phyloP scores from a whole-genome alignment of 495 filamentous ascomycete species.

The Xylona heveae region DNA sequence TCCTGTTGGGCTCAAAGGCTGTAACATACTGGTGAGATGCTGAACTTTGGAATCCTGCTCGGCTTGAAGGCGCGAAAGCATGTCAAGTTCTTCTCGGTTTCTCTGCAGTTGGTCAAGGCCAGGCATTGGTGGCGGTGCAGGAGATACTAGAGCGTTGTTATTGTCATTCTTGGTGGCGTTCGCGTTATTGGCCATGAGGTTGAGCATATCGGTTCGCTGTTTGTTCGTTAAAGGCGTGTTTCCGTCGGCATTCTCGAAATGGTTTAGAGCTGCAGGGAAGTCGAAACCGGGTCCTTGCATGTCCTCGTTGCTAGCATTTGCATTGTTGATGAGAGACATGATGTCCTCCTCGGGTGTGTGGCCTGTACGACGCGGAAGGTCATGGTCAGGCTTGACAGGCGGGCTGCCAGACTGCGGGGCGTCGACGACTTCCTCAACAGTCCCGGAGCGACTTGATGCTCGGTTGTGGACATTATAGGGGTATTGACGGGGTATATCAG shows the following conservation, averaged over 20 bases:
- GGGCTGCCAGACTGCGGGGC: constrained; percentile 2
- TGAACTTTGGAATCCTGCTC: constrained; percentile 53
- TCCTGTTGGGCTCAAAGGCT: constrained; percentile 60
- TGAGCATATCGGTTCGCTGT: constrained; percentile 60
- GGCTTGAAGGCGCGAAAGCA: constrained; percentile 46
- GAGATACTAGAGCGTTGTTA: constrained; percentile 33
- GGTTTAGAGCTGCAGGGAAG: constrained; percentile 52
- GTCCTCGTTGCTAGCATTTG: constrained; percentile 42
- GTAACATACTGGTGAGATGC: constrained; percentile 44
- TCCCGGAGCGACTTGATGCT: constrained; percentile 7
- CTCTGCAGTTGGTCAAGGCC: constrained; percentile 27
- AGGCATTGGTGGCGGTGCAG: constrained; percentile 30
- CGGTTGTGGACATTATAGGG: constrained; percentile 14
- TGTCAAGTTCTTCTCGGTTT: constrained; percentile 51
- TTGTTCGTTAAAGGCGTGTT: constrained; percentile 50
- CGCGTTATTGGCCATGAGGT: constrained; percentile 44
- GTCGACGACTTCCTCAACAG: constrained; percentile 17
- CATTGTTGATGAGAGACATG: constrained; percentile 69
- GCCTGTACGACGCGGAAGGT: background rate
- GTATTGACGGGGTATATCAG: constrained; percentile 9
- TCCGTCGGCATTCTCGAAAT: constrained; percentile 40
- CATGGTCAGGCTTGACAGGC: constrained; percentile 7
- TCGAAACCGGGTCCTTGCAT: constrained; percentile 32
- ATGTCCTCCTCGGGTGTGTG: constrained; percentile 43
- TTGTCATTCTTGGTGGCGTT: constrained; percentile 9